These are phyloP conservation scores for Mycena leptocephala DNA, from an alignment of 768 basidiomycete genomes.

Conservation along the genomic window DNA sequence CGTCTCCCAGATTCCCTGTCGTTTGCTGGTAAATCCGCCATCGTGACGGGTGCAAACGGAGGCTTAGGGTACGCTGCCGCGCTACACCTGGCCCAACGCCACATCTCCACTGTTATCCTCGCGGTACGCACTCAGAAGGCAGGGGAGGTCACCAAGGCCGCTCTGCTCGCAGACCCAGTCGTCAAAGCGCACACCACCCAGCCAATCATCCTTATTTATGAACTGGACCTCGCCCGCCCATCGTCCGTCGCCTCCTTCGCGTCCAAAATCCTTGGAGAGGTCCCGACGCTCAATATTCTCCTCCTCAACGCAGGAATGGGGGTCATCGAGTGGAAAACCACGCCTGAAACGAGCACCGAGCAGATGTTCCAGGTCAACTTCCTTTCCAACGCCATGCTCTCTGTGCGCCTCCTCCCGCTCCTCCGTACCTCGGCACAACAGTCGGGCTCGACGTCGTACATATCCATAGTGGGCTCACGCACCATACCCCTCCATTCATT, in stretches of 20 bases:
- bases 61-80: conserved; percentile 35
- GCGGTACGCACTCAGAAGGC: conserved; percentile 27
- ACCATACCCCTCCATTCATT: background rate
- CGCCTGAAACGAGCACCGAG: conserved; percentile 34
- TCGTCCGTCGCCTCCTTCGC: conserved; percentile 37
- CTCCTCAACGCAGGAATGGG: conserved; percentile 40
- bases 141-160: conserved; percentile 29
- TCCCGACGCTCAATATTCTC: conserved; percentile 34
- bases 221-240: conserved; percentile 37
- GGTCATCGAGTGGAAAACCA: conserved; percentile 14
- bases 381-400: conserved; percentile 38
- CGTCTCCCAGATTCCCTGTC: conserved; percentile 32
- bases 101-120: conserved; percentile 36
- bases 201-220: conserved; percentile 35
- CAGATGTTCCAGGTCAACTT: conserved; percentile 38
- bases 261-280: conserved; percentile 23
- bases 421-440: conserved; percentile 29
- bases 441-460: conserved; percentile 12
- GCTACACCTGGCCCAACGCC: conserved; percentile 34
- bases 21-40: conserved; percentile 48
- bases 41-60: conserved; percentile 44
- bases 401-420: conserved; percentile 39
- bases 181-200: conserved; percentile 4
- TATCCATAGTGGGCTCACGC: conserved; percentile 35
- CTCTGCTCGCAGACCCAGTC: conserved; percentile 35